Evolutionary conservation across 192 early-diverging fungal species (phyloP), one percentile per base, ranked within the genome.

Genomic region (Phlyctochytrium bullatum): DNA sequence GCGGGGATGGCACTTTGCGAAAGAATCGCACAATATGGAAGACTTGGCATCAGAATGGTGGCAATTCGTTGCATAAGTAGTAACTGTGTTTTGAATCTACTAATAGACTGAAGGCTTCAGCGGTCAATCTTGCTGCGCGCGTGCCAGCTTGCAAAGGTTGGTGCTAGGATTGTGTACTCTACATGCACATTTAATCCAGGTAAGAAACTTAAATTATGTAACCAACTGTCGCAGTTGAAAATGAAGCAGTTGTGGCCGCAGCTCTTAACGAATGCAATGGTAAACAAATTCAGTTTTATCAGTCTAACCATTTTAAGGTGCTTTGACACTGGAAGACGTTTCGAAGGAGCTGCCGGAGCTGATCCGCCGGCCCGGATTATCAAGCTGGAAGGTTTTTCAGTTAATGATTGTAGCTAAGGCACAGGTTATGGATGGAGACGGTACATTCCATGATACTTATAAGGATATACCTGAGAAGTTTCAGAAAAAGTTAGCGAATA

Each of bases 101-200:
- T 2, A 23, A 28, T 53, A 0, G 12, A 36, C 32, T 2, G 10
- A 54, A 83, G 82, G 29, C 68, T 91, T 28, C 97, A 99, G 79
- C 67, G 91, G 36, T 86, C 88, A 66, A 97, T 99, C 71, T 83
- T 97, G 54, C 75, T 86, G 73, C 91, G 96, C 69, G 96, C 88
- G 2, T 86, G 86, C 66, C 85, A 96, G 65, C 80, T 99, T 61
- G 74, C 92, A 58, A 96, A 96, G 81, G 80, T 91, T 36, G 93
- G 91, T 40, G 97, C 95, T 1, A 84, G 93, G 33, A 80, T 99
- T 61, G 97, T 99, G 0, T 99, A 98, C 72, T 97, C 94, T 33
- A 99, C 97, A 1, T 99, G 97, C 82, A 93, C 95, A 32, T 90
- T 99, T 74, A 99, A 99, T 74, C 96, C 97, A 20, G 78, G 57